These are phyloP conservation scores for Xylariales sp. DNA, from an alignment of 2,329 filamentous ascomycete species.

Conservation along the genomic window DNA sequence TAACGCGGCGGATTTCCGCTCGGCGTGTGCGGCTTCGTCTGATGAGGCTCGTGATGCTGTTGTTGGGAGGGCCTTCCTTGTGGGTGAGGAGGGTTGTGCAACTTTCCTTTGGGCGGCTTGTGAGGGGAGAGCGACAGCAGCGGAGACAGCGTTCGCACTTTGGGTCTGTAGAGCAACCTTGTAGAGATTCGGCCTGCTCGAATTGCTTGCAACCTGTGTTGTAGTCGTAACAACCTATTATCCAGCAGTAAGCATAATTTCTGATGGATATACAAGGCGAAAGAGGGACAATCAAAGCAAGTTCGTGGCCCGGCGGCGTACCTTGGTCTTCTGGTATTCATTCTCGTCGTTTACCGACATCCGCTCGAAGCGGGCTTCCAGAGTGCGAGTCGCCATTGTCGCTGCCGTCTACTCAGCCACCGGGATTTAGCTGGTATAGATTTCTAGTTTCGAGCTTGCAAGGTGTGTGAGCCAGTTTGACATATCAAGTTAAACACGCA, in stretches of 20 bases:
- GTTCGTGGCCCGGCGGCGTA: constrained; percentile 58
- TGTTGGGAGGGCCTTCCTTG: constrained; percentile 61
- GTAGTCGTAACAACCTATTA: constrained; percentile 59
- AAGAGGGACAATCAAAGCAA: not conserved
- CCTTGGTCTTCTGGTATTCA: constrained; percentile 81
- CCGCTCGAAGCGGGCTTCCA: constrained; percentile 90
- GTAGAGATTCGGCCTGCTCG: constrained; percentile 81
- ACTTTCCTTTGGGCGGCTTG: constrained; percentile 70
- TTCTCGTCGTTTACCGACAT: constrained; percentile 93
- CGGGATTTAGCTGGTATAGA: not conserved
- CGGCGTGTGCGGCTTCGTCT: constrained; percentile 62
- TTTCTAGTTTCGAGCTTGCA: not conserved
- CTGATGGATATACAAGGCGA: not conserved
- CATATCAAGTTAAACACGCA: not conserved
- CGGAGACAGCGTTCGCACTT: constrained; percentile 71
- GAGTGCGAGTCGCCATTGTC: constrained; percentile 76
- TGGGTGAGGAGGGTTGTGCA: constrained; percentile 60
- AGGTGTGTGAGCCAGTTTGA: not conserved
- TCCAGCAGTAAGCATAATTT: constrained; percentile 52
- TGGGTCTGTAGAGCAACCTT: constrained; percentile 87
- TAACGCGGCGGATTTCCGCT: constrained; percentile 64
- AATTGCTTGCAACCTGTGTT: constrained; percentile 61
- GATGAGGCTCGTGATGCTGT: constrained; percentile 47
- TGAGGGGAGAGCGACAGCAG: constrained; percentile 73
- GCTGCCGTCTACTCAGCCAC: not conserved